phyloP scores from a whole-genome alignment of 495 filamentous ascomycete species.

The Hamigera avellanea region DNA sequence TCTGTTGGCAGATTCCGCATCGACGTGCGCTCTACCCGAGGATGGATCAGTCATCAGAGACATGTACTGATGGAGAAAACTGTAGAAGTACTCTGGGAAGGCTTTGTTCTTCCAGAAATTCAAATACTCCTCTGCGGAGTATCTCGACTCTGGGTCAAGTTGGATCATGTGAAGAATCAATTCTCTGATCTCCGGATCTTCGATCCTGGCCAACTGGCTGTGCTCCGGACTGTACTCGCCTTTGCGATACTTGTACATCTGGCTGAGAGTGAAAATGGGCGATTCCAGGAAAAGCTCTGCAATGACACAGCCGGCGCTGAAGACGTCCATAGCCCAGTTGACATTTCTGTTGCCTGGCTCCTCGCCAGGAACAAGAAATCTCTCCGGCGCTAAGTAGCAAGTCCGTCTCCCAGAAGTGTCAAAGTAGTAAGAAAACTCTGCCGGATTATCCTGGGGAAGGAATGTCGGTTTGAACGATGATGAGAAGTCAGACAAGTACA shows the following conservation, averaged over 20 bases:
- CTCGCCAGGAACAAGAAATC: conserved; percentile 65
- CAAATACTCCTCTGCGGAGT: conserved; percentile 89
- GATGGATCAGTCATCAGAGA: conserved; percentile 89
- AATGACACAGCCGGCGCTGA: conserved; percentile 94
- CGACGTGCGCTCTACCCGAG: conserved; percentile 55
- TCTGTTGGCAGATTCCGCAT: conserved; percentile 51
- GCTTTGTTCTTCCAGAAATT: conserved; percentile 85
- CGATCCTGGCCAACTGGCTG: conserved; percentile 71
- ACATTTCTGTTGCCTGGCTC: conserved; percentile 49
- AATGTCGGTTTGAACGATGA: conserved; percentile 91
- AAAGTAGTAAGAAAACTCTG: conserved; percentile 95
- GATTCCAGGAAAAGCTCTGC: conserved; percentile 95
- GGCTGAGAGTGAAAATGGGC: conserved; percentile 83
- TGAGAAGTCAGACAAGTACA: conserved; percentile 94
- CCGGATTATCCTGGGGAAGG: conserved; percentile 92
- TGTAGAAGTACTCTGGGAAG: conserved; percentile 94
- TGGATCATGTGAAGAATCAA: conserved; percentile 94
- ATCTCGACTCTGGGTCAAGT: conserved; percentile 77
- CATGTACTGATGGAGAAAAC: conserved; percentile 95
- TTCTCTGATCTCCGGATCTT: conserved; percentile 75
- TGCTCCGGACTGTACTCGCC: conserved; percentile 84
- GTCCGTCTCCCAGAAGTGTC: conserved; percentile 84
- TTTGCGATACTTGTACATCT: conserved; percentile 87
- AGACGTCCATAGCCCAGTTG: conserved; percentile 98
- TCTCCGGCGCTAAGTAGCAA: conserved; percentile 94